Base-by-base conservation (phyloP, 345 rosid genomes). In the Tarenaya hassleriana region DNA sequence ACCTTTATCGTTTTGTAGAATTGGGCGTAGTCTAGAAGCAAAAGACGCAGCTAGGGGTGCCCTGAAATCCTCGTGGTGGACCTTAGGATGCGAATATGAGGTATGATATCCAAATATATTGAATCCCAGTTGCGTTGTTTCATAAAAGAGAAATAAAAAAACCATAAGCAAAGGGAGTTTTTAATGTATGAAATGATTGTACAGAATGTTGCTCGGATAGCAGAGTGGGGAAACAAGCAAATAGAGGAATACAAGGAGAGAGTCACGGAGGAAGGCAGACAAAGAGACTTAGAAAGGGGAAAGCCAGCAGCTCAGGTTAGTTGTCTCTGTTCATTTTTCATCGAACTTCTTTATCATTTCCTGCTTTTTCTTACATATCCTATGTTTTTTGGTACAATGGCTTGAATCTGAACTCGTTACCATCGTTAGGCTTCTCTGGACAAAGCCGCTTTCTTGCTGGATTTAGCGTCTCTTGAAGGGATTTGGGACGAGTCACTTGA, bases 21-120 rank as follows among this genome's bases (percentile, higher is more conserved):
- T 81, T 66, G 84, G 86, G 50, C 88, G 78, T 47, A 63, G 62
- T 47, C 40, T 67, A 13, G 97, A 89, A 68, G 95, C 94, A 14
- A 86, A 86, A 75, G 94, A 83, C 52, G 83, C 97, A 1, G 95
- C 97, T n/a, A 80, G 97, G 75, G 86, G 81, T 29, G 86, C 88
- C 58, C 62, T 89, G 51, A 86, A 78, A 77, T 83, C 80, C 39
- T 88, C 97, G n/a, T 89, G 94, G 97, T 89, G 95, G 95, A 89
- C 97, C 42, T 68, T 86, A 37, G 94, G 97, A 55, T 90, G 90
- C 65, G 60, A 64, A 34, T 86, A 90, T 43, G 77, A 72, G 73
- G 97, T 75, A 76, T 24, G 56, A 7, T 5, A 46, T 37, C 32
- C n/a, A 33, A 42, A 14, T 6, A 33, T 38, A 14, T 12, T 39